Conservation (phyloP, 1,139 yeast genomes). For the Taphrina flavorubra region DNA sequence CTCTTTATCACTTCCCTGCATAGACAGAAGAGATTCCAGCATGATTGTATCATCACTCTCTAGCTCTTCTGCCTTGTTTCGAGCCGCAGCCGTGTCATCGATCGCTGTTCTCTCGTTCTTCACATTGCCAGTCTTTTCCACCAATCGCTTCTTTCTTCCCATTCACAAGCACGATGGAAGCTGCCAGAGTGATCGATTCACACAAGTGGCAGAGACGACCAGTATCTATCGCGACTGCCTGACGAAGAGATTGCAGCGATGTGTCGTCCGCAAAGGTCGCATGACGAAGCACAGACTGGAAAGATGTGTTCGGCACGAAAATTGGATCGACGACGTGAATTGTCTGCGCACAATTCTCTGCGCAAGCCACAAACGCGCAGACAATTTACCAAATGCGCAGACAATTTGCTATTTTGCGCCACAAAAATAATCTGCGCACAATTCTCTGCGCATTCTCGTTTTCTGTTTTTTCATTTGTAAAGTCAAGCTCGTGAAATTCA, state of each 20-base stretch:
- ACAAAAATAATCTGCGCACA: no score
- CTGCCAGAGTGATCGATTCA: neutral
- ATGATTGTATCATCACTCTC: neutral
- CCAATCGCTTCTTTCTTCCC: conserved; percentile 15
- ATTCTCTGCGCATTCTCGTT: no score
- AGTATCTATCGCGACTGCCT: neutral
- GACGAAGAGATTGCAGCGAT: neutral
- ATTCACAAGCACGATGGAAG: conserved; percentile 4
- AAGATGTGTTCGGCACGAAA: no score
- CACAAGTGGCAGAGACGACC: neutral
- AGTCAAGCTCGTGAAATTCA: no score
- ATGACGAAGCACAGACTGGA: no score
- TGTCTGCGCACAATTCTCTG: no score
- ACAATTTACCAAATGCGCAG: no score
- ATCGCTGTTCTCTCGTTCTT: conserved; percentile 1
- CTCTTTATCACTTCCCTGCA: conserved; percentile 10
- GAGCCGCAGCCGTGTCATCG: neutral
- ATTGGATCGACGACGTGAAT: no score
- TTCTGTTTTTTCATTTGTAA: no score
- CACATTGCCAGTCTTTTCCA: conserved; percentile 7
- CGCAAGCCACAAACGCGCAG: no score
- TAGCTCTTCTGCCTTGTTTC: neutral
- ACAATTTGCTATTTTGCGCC: no score
- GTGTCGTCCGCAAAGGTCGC: no score
- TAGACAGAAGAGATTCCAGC: neutral